Base-by-base conservation (phyloP, 2,329 filamentous ascomycete genomes). In the Pezicula neosporulosa region DNA sequence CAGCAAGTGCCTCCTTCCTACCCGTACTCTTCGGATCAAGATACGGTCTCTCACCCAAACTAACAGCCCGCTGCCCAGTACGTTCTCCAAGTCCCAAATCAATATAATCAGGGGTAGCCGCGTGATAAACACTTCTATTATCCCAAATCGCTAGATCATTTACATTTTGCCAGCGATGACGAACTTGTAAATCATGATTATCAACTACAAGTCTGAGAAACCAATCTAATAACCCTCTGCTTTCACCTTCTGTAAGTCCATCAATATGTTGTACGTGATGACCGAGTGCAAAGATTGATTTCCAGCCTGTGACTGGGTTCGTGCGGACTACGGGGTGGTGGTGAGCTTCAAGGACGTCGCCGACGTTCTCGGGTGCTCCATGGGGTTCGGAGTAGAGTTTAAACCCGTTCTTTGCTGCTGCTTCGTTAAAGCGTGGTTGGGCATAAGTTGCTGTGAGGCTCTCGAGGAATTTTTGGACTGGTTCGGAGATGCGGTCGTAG, bases 401-500 rank as follows among this genome's bases (percentile, higher is more conserved):
- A 64, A 77, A 77, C 39, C 69, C 70, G 53, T 73, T 70, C 4
- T 61, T 58, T 6, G 68, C 66, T 0, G 79, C 79, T 7, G 75
- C 68, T 15, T 76, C 66, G 51, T 71, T 71, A 65, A 82, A 84
- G 2, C 66, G 63, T 0, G 77, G 76, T 58, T 77, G 72, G 0
- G 73, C 73, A 54, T 75, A 77, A 70, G 77, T 81, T 3, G 76
- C 83, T 0, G 80, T 85, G 7, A 86, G 66, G 67, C 66, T 50
- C 24, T 86, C 82, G 27, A 86, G 72, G 64, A 86, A 85, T 24
- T 68, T 68, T 52, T 79, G 80, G 49, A 80, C 78, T 0, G 78
- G 70, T 2, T 71, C 69, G 4, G 78, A 83, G 52, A 88, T 72
- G 27, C 81, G 77, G 60, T 87, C 83, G 60, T 85, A 87, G 12